Base-by-base conservation (phyloP, 2,329 filamentous ascomycete genomes). In the Botryotinia narcissicola region DNA sequence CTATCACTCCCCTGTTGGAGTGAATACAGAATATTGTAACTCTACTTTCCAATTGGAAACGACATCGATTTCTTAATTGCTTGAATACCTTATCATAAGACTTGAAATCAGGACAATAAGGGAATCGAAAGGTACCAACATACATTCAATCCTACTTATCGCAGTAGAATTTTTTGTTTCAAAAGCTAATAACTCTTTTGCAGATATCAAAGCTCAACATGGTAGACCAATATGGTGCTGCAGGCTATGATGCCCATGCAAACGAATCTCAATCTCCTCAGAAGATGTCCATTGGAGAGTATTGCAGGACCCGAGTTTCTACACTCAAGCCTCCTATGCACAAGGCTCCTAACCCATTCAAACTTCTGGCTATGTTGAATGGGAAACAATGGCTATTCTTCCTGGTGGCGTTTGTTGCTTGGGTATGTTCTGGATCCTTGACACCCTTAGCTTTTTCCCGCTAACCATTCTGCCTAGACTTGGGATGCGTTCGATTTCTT, bases 401-500 rank as follows among this genome's bases (percentile, higher is more conserved):
- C 83, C 76, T 92, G 0, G 91, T 94, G 18, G 93, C 92, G 4
- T 90, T 95, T 80, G 82, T 87, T 48, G 90, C 92, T 25, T 95
- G 93, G 93, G 78, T 78, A 73, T 37, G 74, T 75, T 37, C 29
- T 60, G 18, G 6, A 42, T 16, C 35, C 7, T 5, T 29, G 25
- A n/a, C 59, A 62, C 16, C 7, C 0, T 70, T 18, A 7, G 42
- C 40, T 22, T 54, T 46, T 18, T n/a, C 0, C 29, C 29, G 29
- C 46, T 68, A 68, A 68, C 48, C 51, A 74, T 64, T 14, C 5
- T 42, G 9, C 4, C 35, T 63, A 79, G 79, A 92, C 89, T 1
- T 92, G 92, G 73, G 93, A 95, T 81, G 92, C 93, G 5, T 95
- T 95, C 81, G 93, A 94, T 82, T 95, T 95, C 80, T 92, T 94